Evolutionary conservation across 495 filamentous ascomycete species (phyloP).

Genomic region (Tricharina praecox): DNA sequence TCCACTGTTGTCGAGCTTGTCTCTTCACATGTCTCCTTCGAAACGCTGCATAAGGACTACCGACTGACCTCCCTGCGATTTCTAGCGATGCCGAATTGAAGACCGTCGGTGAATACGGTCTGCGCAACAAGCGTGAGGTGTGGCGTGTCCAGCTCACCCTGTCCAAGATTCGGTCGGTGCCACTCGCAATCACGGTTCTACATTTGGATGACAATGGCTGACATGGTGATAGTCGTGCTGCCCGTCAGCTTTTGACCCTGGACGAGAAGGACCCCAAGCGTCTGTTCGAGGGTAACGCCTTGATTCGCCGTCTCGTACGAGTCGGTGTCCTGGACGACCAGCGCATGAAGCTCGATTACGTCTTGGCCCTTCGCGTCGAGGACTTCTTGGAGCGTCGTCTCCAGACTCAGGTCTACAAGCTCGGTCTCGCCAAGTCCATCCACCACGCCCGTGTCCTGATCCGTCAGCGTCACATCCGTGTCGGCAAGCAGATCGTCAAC

Average conservation of each 20-base stretch:
- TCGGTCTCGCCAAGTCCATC: constrained; percentile 97
- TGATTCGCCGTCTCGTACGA: constrained; percentile 98
- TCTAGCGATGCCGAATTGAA: constrained; percentile 94
- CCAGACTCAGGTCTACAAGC: constrained; percentile 98
- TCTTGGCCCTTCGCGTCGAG: constrained; percentile 90
- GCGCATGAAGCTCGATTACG: constrained; percentile 99
- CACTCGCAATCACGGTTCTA: not conserved
- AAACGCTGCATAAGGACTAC: not conserved
- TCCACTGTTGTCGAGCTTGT: constrained; percentile 95
- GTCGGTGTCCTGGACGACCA: constrained; percentile 99
- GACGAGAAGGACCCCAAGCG: constrained; percentile 99
- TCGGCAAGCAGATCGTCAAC: constrained; percentile 99
- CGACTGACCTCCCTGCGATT: constrained; percentile 20
- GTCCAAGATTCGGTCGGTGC: constrained; percentile 61
- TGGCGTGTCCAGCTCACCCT: constrained; percentile 98
- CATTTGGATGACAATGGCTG: not conserved
- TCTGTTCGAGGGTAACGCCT: constrained; percentile 98
- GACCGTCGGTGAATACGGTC: constrained; percentile 96
- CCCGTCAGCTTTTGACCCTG: constrained; percentile 98
- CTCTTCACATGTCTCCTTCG: constrained; percentile 82
- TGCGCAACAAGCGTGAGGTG: constrained; percentile 99
- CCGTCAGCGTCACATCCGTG: constrained; percentile 96
- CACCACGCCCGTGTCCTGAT: constrained; percentile 99
- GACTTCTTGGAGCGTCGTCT: constrained; percentile 99
- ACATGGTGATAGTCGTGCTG: constrained; percentile 59